Evolutionary conservation across 1,284 basidiomycete genomes (phyloP).

Genomic region (Mrakiaceae sp.): DNA sequence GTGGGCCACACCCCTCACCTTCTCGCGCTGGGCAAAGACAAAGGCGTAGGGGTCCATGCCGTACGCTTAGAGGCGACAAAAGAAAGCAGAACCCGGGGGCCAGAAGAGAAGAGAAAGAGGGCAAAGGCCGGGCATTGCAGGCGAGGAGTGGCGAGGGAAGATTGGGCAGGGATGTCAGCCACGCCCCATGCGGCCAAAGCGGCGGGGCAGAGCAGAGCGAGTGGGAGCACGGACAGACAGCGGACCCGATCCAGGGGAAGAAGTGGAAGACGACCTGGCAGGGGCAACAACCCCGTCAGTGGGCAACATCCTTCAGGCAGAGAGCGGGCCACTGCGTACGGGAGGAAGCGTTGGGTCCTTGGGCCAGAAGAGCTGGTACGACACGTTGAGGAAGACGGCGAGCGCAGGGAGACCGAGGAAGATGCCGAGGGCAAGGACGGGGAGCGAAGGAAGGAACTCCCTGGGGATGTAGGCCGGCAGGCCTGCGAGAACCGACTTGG

Average conservation of each 20-base stretch:
- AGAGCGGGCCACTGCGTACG: constrained; percentile 6
- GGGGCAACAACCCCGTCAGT: too few species aligned
- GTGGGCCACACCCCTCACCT: constrained; percentile 44
- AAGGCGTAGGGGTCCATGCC: constrained; percentile 71
- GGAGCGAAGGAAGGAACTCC: constrained; percentile 10
- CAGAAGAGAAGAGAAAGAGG: too few species aligned
- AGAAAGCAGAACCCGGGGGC: neutral
- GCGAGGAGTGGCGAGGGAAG: too few species aligned
- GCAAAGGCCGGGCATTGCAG: too few species aligned
- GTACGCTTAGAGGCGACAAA: constrained; percentile 40
- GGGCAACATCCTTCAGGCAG: too few species aligned
- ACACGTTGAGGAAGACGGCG: constrained; percentile 48
- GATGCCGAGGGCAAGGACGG: constrained; percentile 16
- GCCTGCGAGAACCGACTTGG: neutral
- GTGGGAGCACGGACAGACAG: constrained; percentile 30
- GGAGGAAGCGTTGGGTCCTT: constrained; percentile 52
- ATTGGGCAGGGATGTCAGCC: too few species aligned
- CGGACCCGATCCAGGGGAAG: constrained; percentile 64
- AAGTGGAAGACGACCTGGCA: constrained; percentile 55
- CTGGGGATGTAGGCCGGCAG: constrained; percentile 17
- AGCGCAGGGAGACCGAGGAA: constrained; percentile 27
- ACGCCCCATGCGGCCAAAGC: neutral
- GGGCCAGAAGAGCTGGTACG: constrained; percentile 48
- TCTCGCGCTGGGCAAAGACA: constrained; percentile 62
- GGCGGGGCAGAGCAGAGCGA: neutral